Base-by-base conservation (phyloP, 176 grass and related monocot species). In the Phoenix dactylifera region DNA sequence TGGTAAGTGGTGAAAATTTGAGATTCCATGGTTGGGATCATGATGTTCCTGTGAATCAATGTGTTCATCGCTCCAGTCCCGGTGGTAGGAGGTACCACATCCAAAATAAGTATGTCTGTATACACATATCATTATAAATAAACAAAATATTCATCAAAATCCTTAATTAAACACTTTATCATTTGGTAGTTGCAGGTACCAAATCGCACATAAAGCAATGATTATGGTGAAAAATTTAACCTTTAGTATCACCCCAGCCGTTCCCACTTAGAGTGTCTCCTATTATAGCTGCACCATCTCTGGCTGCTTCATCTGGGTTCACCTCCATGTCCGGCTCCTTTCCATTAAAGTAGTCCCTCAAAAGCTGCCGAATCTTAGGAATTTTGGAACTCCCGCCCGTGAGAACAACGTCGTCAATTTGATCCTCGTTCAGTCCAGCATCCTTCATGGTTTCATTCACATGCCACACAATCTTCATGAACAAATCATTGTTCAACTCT, bases 1-100 rank as follows among this genome's bases (percentile, higher is more conserved):
- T 85, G 81, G 74, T 81, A 90, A 58, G 86, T 85, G 50, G 86
- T 85, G 82, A 90, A 85, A 52, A 86, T 78, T 65, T 90, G 86
- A 1, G 81, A 85, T 79, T 85, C 86, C 74, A 86, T 85, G 53
- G 77, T 82, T 16, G 86, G 86, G 62, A 89, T 89, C 6, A 89
- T 77, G 0, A 77, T 81, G 64, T 89, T 89, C 67, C 86, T 78
- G 1, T 81, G 86, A 73, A 90, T 90, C 63, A 85, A 39, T 73
- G 81, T 85, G 54, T 77, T 86, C 82, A 86, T 90, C 58, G 78
- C 81, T 75, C 77, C 86, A 7, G 82, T 82, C 60, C 82, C 81
- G 0, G 86, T 67, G 63, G 82, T 85, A 0, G 75, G 74, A 52
- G 86, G 86, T 12, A 82, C 81, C 17, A 90, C 81, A 39, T 90